Base-by-base conservation (phyloP, 2,329 filamentous ascomycete species). In the Phaeoacremonium minimum region DNA sequence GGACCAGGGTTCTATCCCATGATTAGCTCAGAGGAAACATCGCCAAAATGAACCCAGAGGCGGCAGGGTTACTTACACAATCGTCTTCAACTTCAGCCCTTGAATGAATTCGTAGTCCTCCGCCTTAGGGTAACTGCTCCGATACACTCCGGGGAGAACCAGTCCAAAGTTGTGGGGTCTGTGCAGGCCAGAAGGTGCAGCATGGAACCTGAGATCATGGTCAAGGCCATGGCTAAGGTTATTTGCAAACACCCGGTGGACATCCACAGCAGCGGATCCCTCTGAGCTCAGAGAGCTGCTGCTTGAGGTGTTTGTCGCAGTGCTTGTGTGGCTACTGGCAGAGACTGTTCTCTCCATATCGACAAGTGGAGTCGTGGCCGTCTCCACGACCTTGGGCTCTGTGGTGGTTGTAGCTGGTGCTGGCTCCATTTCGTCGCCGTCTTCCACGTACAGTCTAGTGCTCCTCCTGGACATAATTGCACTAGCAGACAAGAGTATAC, bases 131-230 rank as follows among this genome's bases (percentile, higher is more conserved):
- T 89, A 95, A 46, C 83, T 84, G 59, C 87, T 91, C 35, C 90
- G 78, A 56, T 87, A 95, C 18, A 96, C 71, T 7, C 83, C 82
- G 6, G 80, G 75, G 15, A 83, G 65, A 15, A 95, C 83, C 18
- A 79, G 64, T 14, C 84, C 87, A 59, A 91, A 95, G 55, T 95
- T 95, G 46, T 64, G 51, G 2, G 86, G 85, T n/a, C n/a, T n/a
- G n/a, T n/a, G n/a, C 6, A 60, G 50, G 11, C 58, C 56, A 26
- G 45, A 26, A n/a, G 22, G 22, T 26, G 22, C n/a, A 3, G 22
- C 40, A 26, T 26, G 22, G 22, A 26, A n/a, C 9, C n/a, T n/a
- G 9, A n/a, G n/a, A n/a, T 26, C 22, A 9, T 26, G 22, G 9
- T 26, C 22, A n/a, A n/a, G n/a, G n/a, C n/a, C n/a, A n/a, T n/a